These are phyloP conservation scores for Raphidocelis subcapitata DNA, from an alignment of 139 green algal species.

Conservation along the genomic window DNA sequence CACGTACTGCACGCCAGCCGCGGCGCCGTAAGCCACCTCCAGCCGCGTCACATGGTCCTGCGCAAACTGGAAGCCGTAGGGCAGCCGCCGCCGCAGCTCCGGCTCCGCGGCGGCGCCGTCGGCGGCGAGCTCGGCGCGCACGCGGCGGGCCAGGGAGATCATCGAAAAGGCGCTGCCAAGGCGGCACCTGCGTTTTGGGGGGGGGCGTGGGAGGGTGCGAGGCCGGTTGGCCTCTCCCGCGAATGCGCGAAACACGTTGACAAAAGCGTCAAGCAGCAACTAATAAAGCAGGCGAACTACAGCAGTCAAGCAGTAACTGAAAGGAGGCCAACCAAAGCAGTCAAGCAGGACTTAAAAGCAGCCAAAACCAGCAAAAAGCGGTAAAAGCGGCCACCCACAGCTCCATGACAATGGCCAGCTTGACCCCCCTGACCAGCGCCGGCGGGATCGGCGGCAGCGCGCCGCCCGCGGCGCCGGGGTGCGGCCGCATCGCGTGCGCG, in stretches of 20 bases:
- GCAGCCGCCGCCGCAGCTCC: constrained; percentile 10
- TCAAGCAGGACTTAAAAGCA: no score
- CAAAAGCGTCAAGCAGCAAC: no score
- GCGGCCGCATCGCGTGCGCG: neutral
- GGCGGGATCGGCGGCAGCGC: neutral
- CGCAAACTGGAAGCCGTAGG: constrained; percentile 18
- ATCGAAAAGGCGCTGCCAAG: constrained; percentile 39
- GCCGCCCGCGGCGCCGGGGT: neutral
- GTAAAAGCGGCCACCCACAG: no score
- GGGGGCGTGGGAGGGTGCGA: no score
- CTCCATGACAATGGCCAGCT: constrained; percentile 50
- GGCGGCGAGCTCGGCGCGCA: constrained; percentile 3
- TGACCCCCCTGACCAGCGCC: constrained; percentile 9
- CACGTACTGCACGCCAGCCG: constrained; percentile 55
- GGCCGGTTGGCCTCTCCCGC: no score
- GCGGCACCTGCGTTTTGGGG: no score
- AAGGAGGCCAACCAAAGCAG: no score
- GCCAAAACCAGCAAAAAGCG: no score
- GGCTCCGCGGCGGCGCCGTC: neutral
- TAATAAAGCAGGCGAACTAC: no score
- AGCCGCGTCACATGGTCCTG: constrained; percentile 22
- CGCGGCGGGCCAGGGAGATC: constrained; percentile 27
- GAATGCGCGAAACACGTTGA: no score
- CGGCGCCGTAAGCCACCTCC: constrained; percentile 30
- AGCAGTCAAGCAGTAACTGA: no score